These are phyloP conservation scores for Coelastrella sp. DNA, from an alignment of 139 green algal species.

Conservation along the genomic window DNA sequence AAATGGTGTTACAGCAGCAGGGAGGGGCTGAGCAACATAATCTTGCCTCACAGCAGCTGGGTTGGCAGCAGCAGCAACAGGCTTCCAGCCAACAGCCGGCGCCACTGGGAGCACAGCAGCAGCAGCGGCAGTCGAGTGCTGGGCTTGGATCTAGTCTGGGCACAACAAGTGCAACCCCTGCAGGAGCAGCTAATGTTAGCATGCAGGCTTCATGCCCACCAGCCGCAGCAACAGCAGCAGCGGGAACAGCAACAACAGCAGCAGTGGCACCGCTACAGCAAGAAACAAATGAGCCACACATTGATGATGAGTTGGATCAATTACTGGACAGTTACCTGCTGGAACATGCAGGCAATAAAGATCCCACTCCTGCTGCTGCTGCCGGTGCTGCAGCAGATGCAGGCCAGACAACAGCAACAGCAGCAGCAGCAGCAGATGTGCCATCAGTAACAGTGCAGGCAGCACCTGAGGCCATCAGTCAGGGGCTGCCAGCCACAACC, in stretches of 20 bases:
- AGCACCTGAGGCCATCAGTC: background rate
- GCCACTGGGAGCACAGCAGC: background rate
- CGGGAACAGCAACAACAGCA: background rate
- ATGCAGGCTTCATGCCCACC: background rate
- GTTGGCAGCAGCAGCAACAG: background rate
- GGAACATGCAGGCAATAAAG: background rate
- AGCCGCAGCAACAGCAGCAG: background rate
- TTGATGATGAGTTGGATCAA: background rate
- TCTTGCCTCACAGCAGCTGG: background rate
- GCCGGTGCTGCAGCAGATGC: background rate
- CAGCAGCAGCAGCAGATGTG: background rate
- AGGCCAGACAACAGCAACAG: background rate
- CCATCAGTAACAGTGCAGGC: background rate
- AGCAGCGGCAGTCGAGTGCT: background rate
- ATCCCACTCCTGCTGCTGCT: constrained; percentile 7
- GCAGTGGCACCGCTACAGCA: background rate
- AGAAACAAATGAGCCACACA: background rate
- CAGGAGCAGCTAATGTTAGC: background rate
- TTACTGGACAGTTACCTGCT: background rate
- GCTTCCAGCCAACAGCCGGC: background rate
- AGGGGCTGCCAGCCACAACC: background rate
- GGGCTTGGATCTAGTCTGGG: background rate
- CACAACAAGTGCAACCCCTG: background rate
- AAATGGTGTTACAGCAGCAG: constrained; percentile 4
- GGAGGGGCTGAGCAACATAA: background rate